These are phyloP conservation scores for Apiospora arundinis DNA, from an alignment of 2,329 filamentous ascomycete genomes.

Conservation along the genomic window DNA sequence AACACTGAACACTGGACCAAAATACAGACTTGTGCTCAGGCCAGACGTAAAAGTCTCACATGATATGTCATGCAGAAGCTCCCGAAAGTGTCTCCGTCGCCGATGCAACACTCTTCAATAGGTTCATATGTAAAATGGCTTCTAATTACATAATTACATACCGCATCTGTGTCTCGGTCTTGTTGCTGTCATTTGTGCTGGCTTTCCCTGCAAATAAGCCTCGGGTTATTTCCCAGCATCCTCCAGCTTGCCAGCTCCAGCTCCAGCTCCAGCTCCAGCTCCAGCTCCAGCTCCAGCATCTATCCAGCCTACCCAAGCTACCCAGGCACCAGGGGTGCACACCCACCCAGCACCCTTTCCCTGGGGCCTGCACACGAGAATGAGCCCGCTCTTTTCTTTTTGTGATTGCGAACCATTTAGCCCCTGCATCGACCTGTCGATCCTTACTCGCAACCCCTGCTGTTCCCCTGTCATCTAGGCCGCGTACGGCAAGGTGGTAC, in stretches of 20 bases:
- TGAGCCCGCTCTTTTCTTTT: neutral
- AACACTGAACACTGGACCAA: too few relatives aligned
- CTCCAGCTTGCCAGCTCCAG: neutral
- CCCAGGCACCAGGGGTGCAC: neutral
- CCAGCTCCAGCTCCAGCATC: too few relatives aligned
- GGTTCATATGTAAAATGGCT: too few relatives aligned
- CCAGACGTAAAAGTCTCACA: neutral
- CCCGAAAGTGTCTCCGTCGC: neutral
- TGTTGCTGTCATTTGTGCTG: neutral
- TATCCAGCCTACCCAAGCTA: too few relatives aligned
- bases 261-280: too few relatives aligned
- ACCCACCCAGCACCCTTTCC: too few relatives aligned
- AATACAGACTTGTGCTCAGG: too few relatives aligned
- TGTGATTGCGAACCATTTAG: neutral
- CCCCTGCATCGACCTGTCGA: constrained; percentile 1
- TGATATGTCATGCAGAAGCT: neutral
- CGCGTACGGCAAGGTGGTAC: neutral
- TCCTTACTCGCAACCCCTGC: neutral
- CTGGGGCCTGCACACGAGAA: too few relatives aligned
- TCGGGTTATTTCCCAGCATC: neutral
- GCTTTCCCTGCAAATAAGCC: neutral
- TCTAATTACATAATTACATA: neutral
- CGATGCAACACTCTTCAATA: neutral
- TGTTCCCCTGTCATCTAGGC: neutral
- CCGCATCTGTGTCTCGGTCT: neutral